Base-by-base conservation (phyloP, 768 basidiomycete species). In the Podaxis sp. region DNA sequence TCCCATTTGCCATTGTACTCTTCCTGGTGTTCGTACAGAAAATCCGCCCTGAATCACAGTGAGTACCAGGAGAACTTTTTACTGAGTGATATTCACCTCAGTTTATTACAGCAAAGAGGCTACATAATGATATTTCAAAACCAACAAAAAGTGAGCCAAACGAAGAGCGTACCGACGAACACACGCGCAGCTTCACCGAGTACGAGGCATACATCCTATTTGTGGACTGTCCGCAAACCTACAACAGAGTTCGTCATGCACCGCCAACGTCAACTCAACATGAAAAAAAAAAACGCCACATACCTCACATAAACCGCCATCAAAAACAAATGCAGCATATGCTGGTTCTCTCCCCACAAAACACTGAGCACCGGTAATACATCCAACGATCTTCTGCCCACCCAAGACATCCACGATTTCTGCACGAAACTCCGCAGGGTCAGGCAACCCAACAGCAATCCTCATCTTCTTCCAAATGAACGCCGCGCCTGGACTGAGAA, bases 251-350 rank as follows among this genome's bases (percentile, higher is more conserved):
- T 4, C 15, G 2, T 17, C 7, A n/a, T 22, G 5, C 19, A 7
- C 19, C 7, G 7, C 19, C 5, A 19, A 46, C 8, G 7, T 46
- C 43, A 8, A 17, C n/a, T 22, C 9, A n/a, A 6, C 33, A 33
- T 33, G 8, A 33, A 17, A 46, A 46, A 17, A 46, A 25, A 25
- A 25, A 25, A 46, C 13, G 17, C 2, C 6, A 15, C 52, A n/a
- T 54, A 88, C 85, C 69, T 82, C 80, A 66, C 90, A 91, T 2
- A 64, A 17, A 0, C 87, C 87, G 0, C 70, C 70, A 66, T 84
- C 83, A 62, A 87, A 90, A 24, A 90, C 63, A 59, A 89, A 82
- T 0, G 87, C 82, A 19, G 85, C 87, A 69, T 85, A 89, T 12
- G 51, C 47, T 4, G 36, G 4, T 46, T 46, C 43, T 7, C 43